Evolutionary conservation across 345 rosid genomes (phyloP).

Genomic region (Gossypium stocksii): DNA sequence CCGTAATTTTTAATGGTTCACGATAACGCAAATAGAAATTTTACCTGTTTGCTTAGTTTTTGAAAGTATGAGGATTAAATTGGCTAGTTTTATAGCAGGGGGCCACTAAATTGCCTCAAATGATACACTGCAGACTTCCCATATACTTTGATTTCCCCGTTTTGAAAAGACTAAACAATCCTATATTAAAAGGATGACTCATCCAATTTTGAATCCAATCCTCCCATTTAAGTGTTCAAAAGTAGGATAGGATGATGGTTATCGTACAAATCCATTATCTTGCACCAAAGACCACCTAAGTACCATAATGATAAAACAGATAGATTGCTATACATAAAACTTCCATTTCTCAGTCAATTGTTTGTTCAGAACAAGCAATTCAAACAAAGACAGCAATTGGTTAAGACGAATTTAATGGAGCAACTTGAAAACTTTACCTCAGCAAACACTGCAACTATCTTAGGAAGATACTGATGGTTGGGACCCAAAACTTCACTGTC

Average conservation of each 20-base stretch:
- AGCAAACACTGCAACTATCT: conserved; percentile 82
- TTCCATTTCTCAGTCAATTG: not conserved
- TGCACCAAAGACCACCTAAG: not conserved
- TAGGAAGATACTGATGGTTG: conserved; percentile 80
- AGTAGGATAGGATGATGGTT: not conserved
- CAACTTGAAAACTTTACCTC: conserved; percentile 45
- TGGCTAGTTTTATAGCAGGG: not conserved
- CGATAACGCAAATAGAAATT: not conserved
- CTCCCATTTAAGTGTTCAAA: not conserved
- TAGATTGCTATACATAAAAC: not conserved
- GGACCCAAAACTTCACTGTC: conserved; percentile 83
- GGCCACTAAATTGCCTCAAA: not conserved
- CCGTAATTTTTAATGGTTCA: not conserved
- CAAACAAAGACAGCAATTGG: not conserved
- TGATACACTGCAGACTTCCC: not conserved
- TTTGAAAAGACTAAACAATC: not conserved
- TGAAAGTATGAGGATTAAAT: not conserved
- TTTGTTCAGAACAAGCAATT: not conserved
- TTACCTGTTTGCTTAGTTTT: too few relatives aligned
- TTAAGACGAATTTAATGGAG: too few relatives aligned
- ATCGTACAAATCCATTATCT: not conserved
- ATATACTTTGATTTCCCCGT: not conserved
- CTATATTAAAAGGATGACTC: too few relatives aligned
- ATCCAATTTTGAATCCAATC: not conserved
- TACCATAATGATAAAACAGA: not conserved